Evolutionary conservation across 768 basidiomycete genomes (phyloP).

Genomic region (Rhodotorula graminis): DNA sequence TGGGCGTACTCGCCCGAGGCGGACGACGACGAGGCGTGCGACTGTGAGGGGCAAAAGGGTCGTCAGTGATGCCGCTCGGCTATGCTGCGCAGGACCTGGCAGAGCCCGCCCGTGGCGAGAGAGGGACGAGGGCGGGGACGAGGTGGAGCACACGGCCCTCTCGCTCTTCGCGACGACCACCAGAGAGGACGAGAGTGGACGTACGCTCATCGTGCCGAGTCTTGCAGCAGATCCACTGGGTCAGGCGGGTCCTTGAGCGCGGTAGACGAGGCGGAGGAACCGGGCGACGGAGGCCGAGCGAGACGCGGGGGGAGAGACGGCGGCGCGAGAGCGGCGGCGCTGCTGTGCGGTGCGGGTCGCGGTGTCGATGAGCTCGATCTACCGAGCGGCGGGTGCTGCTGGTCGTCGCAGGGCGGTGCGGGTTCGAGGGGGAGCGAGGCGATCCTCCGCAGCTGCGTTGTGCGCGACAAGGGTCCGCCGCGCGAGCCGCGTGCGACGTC

Average conservation of each 20-base stretch:
- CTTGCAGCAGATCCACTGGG: not conserved
- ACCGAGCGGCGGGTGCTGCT: no score
- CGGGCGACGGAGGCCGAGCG: not conserved
- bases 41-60: not conserved
- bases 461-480: no score
- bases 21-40: not conserved
- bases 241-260: not conserved
- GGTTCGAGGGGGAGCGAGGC: no score
- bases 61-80: not conserved
- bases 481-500: no score
- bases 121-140: not conserved
- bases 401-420: no score
- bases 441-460: no score
- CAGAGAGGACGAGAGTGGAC: not conserved
- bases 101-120: accelerated
- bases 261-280: not conserved
- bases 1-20: not conserved
- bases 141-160: not conserved
- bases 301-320: no score
- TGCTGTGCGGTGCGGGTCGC: no score
- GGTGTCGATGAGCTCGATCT: no score
- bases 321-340: no score
- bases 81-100: not conserved
- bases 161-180: not conserved
- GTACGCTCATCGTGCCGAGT: not conserved